Conservation (phyloP, 345 rosid species). For the Stellera chamaejasme region DNA sequence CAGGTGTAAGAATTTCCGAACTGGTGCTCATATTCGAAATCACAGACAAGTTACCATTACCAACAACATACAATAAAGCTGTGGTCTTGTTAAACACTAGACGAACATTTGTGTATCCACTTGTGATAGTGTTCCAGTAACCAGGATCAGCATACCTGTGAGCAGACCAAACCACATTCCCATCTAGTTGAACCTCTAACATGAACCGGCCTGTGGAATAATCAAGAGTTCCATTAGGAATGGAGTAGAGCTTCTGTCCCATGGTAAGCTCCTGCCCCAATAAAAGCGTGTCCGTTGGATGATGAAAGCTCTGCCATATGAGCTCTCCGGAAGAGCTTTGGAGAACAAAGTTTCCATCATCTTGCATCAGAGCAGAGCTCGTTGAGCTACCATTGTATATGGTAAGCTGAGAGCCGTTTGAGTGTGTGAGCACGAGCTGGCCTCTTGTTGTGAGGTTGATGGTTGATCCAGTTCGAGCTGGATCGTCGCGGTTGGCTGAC, state of each 20-base stretch:
- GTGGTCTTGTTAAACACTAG: conserved; percentile 18
- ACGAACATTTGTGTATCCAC: conserved; percentile 9
- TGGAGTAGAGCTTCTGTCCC: conserved; percentile 20
- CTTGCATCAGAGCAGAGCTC: conserved; percentile 13
- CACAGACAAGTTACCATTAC: not conserved
- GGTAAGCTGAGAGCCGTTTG: conserved; percentile 13
- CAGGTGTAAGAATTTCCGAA: conserved; percentile 13
- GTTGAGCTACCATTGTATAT: conserved; percentile 17
- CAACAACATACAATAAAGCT: conserved; percentile 14
- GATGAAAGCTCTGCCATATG: conserved; percentile 26
- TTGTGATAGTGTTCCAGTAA: conserved; percentile 15
- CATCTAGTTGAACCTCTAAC: conserved; percentile 27
- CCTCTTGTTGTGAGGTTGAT: conserved; percentile 15
- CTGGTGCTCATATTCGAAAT: not conserved
- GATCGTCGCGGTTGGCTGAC: conserved; percentile 29
- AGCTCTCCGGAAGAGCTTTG: conserved; percentile 7
- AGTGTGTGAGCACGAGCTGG: conserved; percentile 19
- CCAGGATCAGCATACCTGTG: conserved; percentile 25
- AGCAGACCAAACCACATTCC: conserved; percentile 24
- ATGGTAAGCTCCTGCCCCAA: conserved; percentile 19
- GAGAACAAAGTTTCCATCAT: conserved; percentile 22
- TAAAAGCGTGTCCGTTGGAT: conserved; percentile 20
- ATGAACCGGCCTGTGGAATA: conserved; percentile 21
- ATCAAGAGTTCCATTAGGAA: conserved; percentile 17
- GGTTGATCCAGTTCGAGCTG: conserved; percentile 18